phyloP scores from a whole-genome alignment of 106 monocot genomes.

The Ottelia alismoides region DNA sequence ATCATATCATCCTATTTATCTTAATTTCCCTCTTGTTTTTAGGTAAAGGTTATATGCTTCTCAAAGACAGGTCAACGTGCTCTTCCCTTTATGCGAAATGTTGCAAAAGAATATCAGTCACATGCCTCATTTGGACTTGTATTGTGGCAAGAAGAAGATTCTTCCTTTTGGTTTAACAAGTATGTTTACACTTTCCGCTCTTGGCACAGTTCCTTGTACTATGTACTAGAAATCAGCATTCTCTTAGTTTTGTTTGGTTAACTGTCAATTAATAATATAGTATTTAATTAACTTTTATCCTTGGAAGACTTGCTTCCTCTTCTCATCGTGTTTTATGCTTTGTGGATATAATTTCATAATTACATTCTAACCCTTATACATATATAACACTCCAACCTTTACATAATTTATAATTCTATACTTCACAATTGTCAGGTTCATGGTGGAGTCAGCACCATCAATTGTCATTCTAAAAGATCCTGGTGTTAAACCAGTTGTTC shows the following conservation, averaged over 20 bases:
- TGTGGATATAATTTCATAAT: too few species aligned
- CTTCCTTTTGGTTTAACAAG: constrained; percentile 85
- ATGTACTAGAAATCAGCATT: not conserved
- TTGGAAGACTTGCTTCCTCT: too few species aligned
- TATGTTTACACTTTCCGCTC: constrained; percentile 37
- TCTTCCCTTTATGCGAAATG: constrained; percentile 68
- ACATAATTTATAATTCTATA: too few species aligned
- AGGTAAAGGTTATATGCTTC: constrained; percentile 90
- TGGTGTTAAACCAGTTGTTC: constrained; percentile 51
- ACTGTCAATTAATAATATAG: too few species aligned
- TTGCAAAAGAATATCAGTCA: constrained; percentile 59
- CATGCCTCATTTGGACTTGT: constrained; percentile 76
- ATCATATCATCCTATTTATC: too few species aligned
- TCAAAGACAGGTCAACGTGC: constrained; percentile 92
- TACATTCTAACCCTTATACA: too few species aligned
- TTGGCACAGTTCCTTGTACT: too few species aligned
- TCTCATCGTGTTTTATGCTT: too few species aligned
- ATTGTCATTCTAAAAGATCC: constrained; percentile 71
- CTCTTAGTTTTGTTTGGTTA: too few species aligned
- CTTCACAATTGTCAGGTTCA: too few species aligned
- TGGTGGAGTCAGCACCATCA: constrained; percentile 87
- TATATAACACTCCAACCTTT: too few species aligned
- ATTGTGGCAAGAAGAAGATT: constrained; percentile 75
- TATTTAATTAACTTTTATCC: too few species aligned
- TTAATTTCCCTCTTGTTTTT: not conserved